Conservation (phyloP, 2,329 filamentous ascomycete genomes). For the Arachnomyces sp. region DNA sequence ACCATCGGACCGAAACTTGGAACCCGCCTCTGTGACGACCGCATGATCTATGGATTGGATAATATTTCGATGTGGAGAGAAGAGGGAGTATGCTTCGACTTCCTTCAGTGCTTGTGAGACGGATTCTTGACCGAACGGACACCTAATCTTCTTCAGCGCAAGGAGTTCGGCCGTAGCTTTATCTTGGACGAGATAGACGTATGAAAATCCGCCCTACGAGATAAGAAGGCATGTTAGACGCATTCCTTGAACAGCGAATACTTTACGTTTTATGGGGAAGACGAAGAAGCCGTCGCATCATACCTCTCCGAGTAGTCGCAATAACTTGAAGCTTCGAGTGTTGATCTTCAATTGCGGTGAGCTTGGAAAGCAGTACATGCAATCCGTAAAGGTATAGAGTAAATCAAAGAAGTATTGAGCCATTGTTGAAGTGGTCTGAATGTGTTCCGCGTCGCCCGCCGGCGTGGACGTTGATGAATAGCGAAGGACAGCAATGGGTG, state of each 20-base stretch:
- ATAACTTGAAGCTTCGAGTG: constrained; percentile 87
- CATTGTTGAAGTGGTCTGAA: constrained; percentile 43
- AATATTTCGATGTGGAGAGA: constrained; percentile 73
- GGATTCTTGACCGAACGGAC: constrained; percentile 93
- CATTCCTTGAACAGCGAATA: background rate
- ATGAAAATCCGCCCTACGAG: constrained; percentile 86
- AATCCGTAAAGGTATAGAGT: constrained; percentile 85
- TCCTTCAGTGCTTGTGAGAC: constrained; percentile 92
- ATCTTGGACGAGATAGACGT: constrained; percentile 97
- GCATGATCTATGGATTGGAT: constrained; percentile 78
- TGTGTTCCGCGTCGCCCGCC: background rate
- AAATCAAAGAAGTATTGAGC: constrained; percentile 80
- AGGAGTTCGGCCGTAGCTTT: constrained; percentile 74
- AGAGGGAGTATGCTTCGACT: constrained; percentile 92
- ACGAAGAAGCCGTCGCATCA: constrained; percentile 14
- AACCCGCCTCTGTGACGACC: constrained; percentile 63
- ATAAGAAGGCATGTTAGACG: constrained; percentile 10
- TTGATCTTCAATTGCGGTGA: constrained; percentile 95
- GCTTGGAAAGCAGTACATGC: constrained; percentile 91
- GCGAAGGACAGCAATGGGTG: background rate
- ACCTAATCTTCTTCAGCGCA: constrained; percentile 97
- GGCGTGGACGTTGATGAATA: background rate
- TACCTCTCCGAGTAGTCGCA: constrained; percentile 86
- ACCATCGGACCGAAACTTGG: constrained; percentile 47
- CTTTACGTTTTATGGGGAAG: background rate